Conservation (phyloP, 495 filamentous ascomycete species). For the Penicillium waksmanii region DNA sequence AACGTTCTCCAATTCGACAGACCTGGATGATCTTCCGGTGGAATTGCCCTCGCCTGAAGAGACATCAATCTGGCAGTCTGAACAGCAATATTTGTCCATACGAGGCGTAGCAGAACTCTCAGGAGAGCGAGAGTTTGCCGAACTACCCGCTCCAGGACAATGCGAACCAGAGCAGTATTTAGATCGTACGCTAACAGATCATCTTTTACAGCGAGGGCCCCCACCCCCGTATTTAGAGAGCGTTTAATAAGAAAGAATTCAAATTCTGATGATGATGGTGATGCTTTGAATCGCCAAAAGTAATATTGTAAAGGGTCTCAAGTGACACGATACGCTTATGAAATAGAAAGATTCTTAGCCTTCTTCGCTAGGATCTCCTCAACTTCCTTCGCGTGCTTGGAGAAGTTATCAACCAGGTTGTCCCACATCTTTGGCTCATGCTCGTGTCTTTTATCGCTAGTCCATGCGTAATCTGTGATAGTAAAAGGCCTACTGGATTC, state of each 20-base stretch:
- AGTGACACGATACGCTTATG: not conserved
- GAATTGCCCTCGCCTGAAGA: constrained; percentile 17
- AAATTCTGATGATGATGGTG: not conserved
- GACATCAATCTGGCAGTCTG: constrained; percentile 9
- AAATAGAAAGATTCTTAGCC: constrained; percentile 20
- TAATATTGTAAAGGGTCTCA: too few species aligned
- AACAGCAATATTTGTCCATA: not conserved
- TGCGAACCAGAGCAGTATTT: not conserved
- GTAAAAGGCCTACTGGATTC: constrained; percentile 56
- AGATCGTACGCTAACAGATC: not conserved
- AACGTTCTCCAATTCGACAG: not conserved
- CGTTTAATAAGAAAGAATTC: not conserved
- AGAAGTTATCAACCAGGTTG: constrained; percentile 55
- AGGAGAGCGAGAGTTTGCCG: constrained; percentile 8
- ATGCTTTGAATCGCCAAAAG: too few species aligned
- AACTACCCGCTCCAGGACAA: constrained; percentile 12
- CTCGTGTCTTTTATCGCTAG: constrained; percentile 56
- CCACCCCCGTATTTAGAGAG: constrained; percentile 4
- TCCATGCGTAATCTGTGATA: constrained; percentile 57
- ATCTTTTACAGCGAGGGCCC: not conserved
- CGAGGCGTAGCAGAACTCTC: constrained; percentile 9
- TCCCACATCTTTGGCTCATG: constrained; percentile 63
- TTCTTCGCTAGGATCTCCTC: constrained; percentile 43
- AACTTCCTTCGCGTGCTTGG: constrained; percentile 45
- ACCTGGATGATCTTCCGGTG: constrained; percentile 7